A percentile compares a stretch with the other conserved stretches of the same genome.
Conservation (phyloP, 192 early-diverging fungal genomes). For the Backusella luteola region DNA sequence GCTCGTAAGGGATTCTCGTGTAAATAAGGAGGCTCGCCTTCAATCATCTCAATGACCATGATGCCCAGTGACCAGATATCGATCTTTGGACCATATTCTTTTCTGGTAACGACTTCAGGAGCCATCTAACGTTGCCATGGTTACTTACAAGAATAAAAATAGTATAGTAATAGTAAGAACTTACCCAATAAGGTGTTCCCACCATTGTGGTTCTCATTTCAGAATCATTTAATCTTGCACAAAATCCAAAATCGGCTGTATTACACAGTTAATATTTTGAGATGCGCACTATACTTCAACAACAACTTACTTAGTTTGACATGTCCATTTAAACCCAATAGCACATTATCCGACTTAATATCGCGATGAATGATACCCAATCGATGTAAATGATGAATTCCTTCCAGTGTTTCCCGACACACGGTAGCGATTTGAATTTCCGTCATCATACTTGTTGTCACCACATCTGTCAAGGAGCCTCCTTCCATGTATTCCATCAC, state of each 20-base stretch:
- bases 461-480: slow-evolving; percentile 81
- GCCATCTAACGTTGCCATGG: slow-evolving; percentile 71
- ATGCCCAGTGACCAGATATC: slow-evolving; percentile 98
- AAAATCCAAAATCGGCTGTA: slow-evolving; percentile 86
- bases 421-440: slow-evolving; percentile 87
- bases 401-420: slow-evolving; percentile 76
- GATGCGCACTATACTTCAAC: background rate
- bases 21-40: slow-evolving; percentile 96
- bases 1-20: slow-evolving; percentile 91
- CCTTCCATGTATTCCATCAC: slow-evolving; percentile 96
- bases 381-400: slow-evolving; percentile 74
- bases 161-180: background rate
- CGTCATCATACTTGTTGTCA: slow-evolving; percentile 77
- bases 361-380: slow-evolving; percentile 83
- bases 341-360: slow-evolving; percentile 85
- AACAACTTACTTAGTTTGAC: slow-evolving; percentile 69
- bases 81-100: slow-evolving; percentile 92
- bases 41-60: slow-evolving; percentile 98
- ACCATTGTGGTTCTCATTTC: slow-evolving; percentile 81
- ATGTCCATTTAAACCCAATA: slow-evolving; percentile 64
- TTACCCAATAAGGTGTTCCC: slow-evolving; percentile 84
- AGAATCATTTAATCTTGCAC: slow-evolving; percentile 73
- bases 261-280: background rate
- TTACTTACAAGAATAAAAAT: too few species aligned
- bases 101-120: slow-evolving; percentile 91